Evolutionary conservation across 306 rosid genomes (phyloP).

Genomic region (Acacia crassicarpa): DNA sequence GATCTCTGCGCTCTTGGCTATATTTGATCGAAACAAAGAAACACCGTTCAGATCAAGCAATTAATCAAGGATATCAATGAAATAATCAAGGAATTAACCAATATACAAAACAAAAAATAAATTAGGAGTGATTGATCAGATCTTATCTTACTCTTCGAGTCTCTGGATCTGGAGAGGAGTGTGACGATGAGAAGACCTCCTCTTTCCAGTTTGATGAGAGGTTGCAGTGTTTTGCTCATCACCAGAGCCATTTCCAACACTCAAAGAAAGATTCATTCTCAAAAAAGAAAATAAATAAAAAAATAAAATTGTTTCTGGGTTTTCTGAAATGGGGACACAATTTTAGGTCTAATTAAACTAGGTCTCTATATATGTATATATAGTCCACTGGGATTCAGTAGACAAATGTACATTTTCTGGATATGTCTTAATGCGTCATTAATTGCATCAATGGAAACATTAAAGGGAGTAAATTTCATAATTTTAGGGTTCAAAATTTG

Average conservation of each 20-base stretch:
- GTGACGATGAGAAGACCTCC: constrained; percentile 51
- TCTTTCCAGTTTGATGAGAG: constrained; percentile 29
- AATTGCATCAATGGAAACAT: not conserved
- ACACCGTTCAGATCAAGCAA: not conserved
- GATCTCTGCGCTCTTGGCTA: not conserved
- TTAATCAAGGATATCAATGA: not conserved
- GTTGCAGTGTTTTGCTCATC: constrained; percentile 40
- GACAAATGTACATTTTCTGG: not conserved
- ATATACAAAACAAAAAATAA: not conserved
- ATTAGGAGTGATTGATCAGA: not conserved
- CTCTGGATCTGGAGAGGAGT: constrained; percentile 37
- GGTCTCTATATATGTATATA: not conserved
- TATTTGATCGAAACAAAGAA: not conserved
- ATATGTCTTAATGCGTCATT: not conserved
- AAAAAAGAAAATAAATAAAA: not conserved
- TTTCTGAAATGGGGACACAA: not conserved
- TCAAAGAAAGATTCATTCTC: constrained; percentile 39
- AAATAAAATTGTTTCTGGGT: not conserved
- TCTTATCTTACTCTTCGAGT: constrained; percentile 65
- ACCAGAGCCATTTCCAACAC: constrained; percentile 35
- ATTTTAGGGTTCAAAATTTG: not conserved
- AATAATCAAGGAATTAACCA: not conserved
- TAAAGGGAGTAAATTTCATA: not conserved
- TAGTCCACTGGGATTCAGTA: not conserved
- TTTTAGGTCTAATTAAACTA: not conserved